A percentile compares a stretch with the other conserved stretches of the same genome.
These are phyloP conservation scores for Chalciporus sp. DNA, from an alignment of 1,284 basidiomycete species.

Conservation along the genomic window DNA sequence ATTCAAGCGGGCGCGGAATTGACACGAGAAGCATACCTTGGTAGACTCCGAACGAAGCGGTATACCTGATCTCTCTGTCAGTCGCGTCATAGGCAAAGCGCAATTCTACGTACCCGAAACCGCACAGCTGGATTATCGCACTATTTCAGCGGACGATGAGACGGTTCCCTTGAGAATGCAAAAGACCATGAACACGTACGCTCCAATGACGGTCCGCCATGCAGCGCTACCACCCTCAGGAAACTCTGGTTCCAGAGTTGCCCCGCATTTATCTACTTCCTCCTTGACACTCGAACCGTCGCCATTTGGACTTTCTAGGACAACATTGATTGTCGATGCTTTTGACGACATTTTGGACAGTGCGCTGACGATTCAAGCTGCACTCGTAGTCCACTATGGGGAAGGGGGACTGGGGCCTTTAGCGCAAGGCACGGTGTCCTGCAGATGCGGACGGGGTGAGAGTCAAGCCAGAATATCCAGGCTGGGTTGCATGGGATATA, in stretches of 20 bases:
- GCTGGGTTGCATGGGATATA: no score
- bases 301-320: neutral
- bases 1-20: neutral
- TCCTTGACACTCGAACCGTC: neutral
- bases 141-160: conserved; percentile 12
- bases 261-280: neutral
- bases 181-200: conserved; percentile 12
- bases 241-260: conserved; percentile 11
- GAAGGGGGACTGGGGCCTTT: no score
- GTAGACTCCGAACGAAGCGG: conserved; percentile 30
- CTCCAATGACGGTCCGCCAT: conserved; percentile 29
- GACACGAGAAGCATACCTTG: conserved; percentile 25
- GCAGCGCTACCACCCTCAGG: conserved; percentile 32
- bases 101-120: conserved; percentile 25
- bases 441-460: no score
- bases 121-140: conserved; percentile 24
- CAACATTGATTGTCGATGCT: neutral
- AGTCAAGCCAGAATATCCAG: no score
- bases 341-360: conserved; percentile 11
- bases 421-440: no score
- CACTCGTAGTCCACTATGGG: no score
- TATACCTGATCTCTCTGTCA: conserved; percentile 22
- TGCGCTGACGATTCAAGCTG: neutral
- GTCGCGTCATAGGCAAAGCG: no score
- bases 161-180: neutral